These are phyloP conservation scores for Physcia stellaris DNA, from an alignment of 495 filamentous ascomycete genomes.

Conservation along the genomic window DNA sequence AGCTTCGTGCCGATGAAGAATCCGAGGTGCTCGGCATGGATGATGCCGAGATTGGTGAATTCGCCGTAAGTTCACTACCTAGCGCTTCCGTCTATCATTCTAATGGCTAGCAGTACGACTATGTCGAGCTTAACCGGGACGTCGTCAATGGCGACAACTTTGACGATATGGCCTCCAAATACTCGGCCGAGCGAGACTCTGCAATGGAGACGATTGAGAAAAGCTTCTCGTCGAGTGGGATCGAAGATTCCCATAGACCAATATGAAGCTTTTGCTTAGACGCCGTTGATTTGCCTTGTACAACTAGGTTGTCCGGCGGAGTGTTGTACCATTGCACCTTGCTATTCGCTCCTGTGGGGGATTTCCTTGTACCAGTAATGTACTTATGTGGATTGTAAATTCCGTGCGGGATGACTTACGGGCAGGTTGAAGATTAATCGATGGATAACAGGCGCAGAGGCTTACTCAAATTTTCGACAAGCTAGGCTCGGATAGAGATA, in stretches of 20 bases:
- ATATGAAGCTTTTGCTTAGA: no score
- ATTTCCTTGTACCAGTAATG: no score
- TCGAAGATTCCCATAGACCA: conserved; percentile 7
- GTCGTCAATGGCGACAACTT: conserved; percentile 49
- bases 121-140: conserved; percentile 83
- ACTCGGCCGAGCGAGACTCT: conserved; percentile 12
- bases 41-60: conserved; percentile 93
- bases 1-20: conserved; percentile 67
- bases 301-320: no score
- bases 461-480: no score
- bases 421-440: no score
- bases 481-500: no score
- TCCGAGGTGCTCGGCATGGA: conserved; percentile 87
- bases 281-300: no score
- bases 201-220: conserved; percentile 13
- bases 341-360: no score
- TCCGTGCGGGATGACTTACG: no score
- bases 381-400: no score
- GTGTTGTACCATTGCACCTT: no score
- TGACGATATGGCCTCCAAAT: conserved; percentile 15
- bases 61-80: conserved; percentile 45
- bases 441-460: no score
- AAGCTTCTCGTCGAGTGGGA: conserved; percentile 10
- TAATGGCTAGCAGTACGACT: conserved; percentile 55
- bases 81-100: background rate